Evolutionary conservation across 202 grass and related monocot genomes (phyloP).

Genomic region (Setaria viridis): DNA sequence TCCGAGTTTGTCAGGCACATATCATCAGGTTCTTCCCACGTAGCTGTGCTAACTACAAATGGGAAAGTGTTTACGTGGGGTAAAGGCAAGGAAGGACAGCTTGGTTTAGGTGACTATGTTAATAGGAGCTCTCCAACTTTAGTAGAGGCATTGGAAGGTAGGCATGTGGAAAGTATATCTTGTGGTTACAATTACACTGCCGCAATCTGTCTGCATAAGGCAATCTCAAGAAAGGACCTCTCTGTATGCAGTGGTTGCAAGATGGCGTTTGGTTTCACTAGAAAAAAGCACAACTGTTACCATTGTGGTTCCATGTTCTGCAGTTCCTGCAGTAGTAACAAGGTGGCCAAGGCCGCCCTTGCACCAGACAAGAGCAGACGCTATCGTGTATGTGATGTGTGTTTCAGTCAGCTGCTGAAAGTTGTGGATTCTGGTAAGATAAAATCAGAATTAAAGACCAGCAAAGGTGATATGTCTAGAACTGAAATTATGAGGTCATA

Average conservation of each 20-base stretch:
- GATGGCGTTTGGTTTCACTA: constrained; percentile 82
- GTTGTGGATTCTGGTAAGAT: constrained; percentile 44
- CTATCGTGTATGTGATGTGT: constrained; percentile 80
- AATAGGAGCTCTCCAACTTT: constrained; percentile 75
- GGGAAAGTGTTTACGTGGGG: constrained; percentile 96
- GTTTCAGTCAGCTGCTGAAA: constrained; percentile 66
- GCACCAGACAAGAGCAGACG: constrained; percentile 74
- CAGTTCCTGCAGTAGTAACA: constrained; percentile 78
- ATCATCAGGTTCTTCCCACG: constrained; percentile 83
- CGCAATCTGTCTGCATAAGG: constrained; percentile 79
- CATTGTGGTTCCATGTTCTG: constrained; percentile 92
- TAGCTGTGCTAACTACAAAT: constrained; percentile 64
- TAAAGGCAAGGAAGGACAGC: constrained; percentile 78
- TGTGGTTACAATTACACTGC: constrained; percentile 88
- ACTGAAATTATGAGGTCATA: constrained; percentile 61
- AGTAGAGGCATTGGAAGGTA: constrained; percentile 73
- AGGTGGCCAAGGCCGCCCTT: constrained; percentile 63
- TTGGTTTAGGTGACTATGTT: constrained; percentile 79
- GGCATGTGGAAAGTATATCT: constrained; percentile 80
- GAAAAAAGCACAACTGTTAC: constrained; percentile 93
- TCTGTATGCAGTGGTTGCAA: constrained; percentile 74
- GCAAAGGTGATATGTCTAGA: constrained; percentile 57
- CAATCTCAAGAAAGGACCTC: constrained; percentile 83
- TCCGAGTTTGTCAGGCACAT: constrained; percentile 85
- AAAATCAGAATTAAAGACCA: constrained; percentile 41